Conservation (phyloP, 2,329 filamentous ascomycete species). For the Pestalotiopsis sp. region DNA sequence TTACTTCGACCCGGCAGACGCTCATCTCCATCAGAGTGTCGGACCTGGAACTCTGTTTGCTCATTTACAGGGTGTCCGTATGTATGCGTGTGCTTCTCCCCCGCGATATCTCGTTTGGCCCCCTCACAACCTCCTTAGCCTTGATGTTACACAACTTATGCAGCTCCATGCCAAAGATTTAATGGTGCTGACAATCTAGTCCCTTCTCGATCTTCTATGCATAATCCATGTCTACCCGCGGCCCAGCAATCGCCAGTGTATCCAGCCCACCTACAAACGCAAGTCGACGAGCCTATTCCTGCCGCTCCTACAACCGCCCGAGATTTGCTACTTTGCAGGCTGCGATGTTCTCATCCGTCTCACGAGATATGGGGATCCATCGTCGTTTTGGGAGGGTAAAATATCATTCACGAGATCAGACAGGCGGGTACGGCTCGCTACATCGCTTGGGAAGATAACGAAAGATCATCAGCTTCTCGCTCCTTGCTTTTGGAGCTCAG, state of each 20-base stretch:
- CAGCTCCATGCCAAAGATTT: neutral
- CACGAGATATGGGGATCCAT: neutral
- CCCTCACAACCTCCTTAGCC: neutral
- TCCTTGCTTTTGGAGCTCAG: neutral
- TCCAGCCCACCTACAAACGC: neutral
- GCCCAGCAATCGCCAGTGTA: neutral
- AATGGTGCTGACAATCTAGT: conserved; percentile 7
- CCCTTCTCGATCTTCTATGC: conserved; percentile 5
- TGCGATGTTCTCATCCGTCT: neutral
- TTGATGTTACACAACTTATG: conserved; percentile 4
- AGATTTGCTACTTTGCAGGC: neutral
- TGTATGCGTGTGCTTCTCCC: neutral
- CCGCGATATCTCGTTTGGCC: neutral
- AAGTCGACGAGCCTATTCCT: neutral
- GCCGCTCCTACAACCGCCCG: neutral
- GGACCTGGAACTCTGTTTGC: neutral
- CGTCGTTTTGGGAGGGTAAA: neutral
- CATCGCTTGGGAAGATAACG: neutral
- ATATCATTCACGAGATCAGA: neutral
- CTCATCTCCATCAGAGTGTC: neutral
- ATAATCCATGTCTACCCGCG: conserved; percentile 4
- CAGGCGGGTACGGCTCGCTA: neutral
- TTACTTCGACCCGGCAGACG: neutral
- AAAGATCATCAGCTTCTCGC: neutral
- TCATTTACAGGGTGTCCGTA: neutral